phyloP scores from a whole-genome alignment of 2,329 filamentous ascomycete species.

The Drechslera avenae region DNA sequence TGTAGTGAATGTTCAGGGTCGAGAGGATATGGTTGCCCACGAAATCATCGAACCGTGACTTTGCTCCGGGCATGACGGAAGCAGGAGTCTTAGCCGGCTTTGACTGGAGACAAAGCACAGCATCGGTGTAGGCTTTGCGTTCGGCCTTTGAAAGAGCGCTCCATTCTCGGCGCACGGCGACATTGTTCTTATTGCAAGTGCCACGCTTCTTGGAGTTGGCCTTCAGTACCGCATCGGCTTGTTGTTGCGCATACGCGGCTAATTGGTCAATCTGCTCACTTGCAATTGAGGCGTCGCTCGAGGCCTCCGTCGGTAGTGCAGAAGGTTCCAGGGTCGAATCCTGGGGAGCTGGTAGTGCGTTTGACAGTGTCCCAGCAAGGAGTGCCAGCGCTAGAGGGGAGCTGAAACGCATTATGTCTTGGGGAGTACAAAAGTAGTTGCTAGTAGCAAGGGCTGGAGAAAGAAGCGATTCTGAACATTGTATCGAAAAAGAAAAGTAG shows the following conservation, averaged over 20 bases:
- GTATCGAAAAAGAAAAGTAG: not conserved
- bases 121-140: constrained; percentile 44
- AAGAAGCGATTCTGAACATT: not conserved
- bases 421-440: not conserved
- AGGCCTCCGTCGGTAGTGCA: constrained; percentile 25
- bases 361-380: constrained; percentile 29
- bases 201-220: constrained; percentile 27
- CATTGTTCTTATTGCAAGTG: constrained; percentile 30
- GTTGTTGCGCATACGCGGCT: constrained; percentile 25
- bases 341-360: constrained; percentile 32
- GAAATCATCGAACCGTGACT: constrained; percentile 46
- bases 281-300: constrained; percentile 28
- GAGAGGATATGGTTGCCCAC: constrained; percentile 47
- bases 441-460: not conserved
- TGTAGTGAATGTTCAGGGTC: constrained; percentile 43
- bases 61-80: constrained; percentile 35
- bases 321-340: constrained; percentile 16
- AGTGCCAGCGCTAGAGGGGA: constrained; percentile 29
- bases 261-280: constrained; percentile 32
- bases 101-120: constrained; percentile 42
- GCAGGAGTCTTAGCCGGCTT: constrained; percentile 38
- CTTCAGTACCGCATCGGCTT: constrained; percentile 23
- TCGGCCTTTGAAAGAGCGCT: constrained; percentile 30
- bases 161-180: constrained; percentile 39
- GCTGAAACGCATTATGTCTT: constrained; percentile 34